Evolutionary conservation across 108 stramenopile species (phyloP).

Genomic region (Poteriospumella lacustris): DNA sequence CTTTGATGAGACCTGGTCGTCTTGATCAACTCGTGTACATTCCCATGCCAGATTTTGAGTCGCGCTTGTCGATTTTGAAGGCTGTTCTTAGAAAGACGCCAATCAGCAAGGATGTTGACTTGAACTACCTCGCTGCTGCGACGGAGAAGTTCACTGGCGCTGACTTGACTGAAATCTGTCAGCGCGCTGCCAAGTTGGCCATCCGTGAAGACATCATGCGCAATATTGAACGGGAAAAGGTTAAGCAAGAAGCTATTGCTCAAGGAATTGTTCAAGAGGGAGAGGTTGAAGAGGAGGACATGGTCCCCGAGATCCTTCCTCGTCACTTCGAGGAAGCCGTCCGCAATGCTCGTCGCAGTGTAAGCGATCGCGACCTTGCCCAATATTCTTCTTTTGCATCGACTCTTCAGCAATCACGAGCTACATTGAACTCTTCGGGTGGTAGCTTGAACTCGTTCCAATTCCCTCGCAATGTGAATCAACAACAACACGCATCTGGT

Average conservation of each 20-base stretch:
- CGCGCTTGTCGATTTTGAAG: constrained; percentile 86
- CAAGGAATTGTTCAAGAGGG: constrained; percentile 56
- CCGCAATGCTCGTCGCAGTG: constrained; percentile 89
- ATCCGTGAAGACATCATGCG: constrained; percentile 64
- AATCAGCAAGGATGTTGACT: constrained; percentile 92
- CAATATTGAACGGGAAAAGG: constrained; percentile 88
- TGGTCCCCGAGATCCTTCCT: constrained; percentile 91
- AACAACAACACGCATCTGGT: too few relatives aligned
- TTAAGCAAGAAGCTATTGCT: constrained; percentile 81
- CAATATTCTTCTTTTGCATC: constrained; percentile 98
- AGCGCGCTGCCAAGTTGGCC: constrained; percentile 95
- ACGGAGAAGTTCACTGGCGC: constrained; percentile 99
- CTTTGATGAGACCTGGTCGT: constrained; percentile 98
- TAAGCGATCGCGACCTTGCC: constrained; percentile 90
- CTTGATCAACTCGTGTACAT: constrained; percentile 99
- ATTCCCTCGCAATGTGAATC: constrained; percentile 63
- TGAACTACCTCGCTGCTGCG: constrained; percentile 85
- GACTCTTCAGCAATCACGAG: constrained; percentile 85
- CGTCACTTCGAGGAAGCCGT: constrained; percentile 95
- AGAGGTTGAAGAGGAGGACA: constrained; percentile 82
- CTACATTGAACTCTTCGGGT: constrained; percentile 55
- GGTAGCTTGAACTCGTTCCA: constrained; percentile 72
- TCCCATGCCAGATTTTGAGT: constrained; percentile 98
- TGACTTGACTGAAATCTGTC: constrained; percentile 99
- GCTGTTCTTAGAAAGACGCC: constrained; percentile 96